Percentiles rank a stretch among this genome's conserved stretches.
Evolutionary conservation across 2,329 filamentous ascomycete species (phyloP).

Genomic region (Zasmidium citrigriseum): DNA sequence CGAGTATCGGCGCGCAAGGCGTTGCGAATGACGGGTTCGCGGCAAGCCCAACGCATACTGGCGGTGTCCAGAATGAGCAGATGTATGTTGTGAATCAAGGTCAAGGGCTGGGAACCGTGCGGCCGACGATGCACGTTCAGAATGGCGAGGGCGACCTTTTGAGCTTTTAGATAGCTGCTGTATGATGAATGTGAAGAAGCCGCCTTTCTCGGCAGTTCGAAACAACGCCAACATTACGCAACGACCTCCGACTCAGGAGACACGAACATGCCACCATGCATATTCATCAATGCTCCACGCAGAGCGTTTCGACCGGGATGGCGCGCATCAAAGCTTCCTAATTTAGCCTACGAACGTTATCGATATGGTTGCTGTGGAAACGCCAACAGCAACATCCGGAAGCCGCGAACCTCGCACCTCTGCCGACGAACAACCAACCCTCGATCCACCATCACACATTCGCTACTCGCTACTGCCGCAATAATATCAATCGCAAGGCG

Average conservation of each 20-base stretch:
- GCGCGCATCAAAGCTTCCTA: too few relatives aligned
- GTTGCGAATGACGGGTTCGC: conserved; percentile 64
- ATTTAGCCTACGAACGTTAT: too few relatives aligned
- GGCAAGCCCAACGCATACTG: conserved; percentile 22
- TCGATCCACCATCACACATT: not conserved
- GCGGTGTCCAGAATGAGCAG: conserved; percentile 41
- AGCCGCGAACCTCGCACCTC: not conserved
- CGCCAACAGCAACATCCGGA: not conserved
- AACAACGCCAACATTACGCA: too few relatives aligned
- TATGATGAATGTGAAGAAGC: not conserved
- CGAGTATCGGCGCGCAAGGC: conserved; percentile 68
- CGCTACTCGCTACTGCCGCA: not conserved
- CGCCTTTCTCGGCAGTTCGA: not conserved
- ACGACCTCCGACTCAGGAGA: too few relatives aligned
- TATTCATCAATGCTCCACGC: too few relatives aligned
- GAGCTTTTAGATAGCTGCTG: conserved; percentile 27
- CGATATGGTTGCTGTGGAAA: too few relatives aligned
- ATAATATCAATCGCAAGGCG: not conserved
- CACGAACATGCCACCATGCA: too few relatives aligned
- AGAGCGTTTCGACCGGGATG: too few relatives aligned
- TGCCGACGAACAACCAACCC: not conserved
- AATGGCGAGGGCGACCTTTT: conserved; percentile 39
- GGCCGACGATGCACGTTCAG: conserved; percentile 66
- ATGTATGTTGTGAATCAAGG: conserved; percentile 78
- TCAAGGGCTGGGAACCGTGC: conserved; percentile 72